These are phyloP conservation scores for Tuber umbilicatum DNA, from an alignment of 495 filamentous ascomycete species.

Conservation along the genomic window DNA sequence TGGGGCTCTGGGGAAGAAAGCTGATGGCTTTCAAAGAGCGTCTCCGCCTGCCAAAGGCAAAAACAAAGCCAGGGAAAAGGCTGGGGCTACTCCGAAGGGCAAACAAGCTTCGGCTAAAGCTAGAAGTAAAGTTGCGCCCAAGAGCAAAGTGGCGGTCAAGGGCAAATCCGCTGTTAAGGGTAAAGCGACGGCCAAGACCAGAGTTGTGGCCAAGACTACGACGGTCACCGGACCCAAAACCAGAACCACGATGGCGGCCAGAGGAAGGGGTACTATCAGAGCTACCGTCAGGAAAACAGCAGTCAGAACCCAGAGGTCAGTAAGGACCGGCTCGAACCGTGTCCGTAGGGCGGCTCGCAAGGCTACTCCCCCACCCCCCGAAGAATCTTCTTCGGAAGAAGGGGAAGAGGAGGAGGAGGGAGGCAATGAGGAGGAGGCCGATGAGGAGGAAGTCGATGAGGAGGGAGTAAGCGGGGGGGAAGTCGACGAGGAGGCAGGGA, in stretches of 20 bases:
- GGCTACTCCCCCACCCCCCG: neutral
- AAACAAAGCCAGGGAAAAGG: constrained; percentile 58
- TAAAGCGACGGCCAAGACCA: neutral
- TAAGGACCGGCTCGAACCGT: constrained; percentile 5
- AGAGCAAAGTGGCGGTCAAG: neutral
- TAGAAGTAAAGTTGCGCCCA: neutral
- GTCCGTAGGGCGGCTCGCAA: constrained; percentile 3
- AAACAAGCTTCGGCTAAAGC: constrained; percentile 35
- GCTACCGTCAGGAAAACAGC: constrained; percentile 40
- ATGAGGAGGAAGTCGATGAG: neutral
- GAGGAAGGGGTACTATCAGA: constrained; percentile 6
- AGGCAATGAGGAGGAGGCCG: neutral
- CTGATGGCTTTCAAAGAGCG: constrained; percentile 35
- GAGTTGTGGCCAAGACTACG: neutral
- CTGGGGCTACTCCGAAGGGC: constrained; percentile 46
- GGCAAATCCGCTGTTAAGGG: neutral
- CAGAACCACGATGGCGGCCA: neutral
- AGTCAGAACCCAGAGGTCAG: constrained; percentile 46
- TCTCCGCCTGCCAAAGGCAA: constrained; percentile 18
- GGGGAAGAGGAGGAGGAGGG: neutral
- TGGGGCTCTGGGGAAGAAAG: constrained; percentile 58
- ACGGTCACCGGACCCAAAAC: neutral
- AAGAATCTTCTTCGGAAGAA: neutral
- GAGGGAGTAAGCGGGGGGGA: neutral
- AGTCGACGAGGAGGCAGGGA: neutral